Evolutionary conservation across 305 asterid species (phyloP), one percentile per base, ranked within the genome.

Genomic region (Fraxinus baroniana): DNA sequence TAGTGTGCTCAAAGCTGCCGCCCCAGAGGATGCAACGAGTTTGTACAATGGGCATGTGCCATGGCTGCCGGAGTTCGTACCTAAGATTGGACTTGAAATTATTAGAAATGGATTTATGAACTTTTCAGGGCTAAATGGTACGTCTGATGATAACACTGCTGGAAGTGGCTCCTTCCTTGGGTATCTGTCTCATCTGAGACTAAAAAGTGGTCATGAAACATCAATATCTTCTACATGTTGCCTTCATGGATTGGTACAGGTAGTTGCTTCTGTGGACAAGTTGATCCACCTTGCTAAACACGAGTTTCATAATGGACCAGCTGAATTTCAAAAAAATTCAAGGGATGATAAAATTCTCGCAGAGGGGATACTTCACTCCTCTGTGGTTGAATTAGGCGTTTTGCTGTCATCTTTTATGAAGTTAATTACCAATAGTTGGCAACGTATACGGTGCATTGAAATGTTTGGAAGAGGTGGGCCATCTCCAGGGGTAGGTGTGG

Each of bases 401-500:
- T 81, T 91, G 86, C 87, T 88, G 70, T 84, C 88, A n/a, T 87
- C 78, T 85, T 84, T 86, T 74, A 85, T 81, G 85, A 87, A 80
- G 78, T 85, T 84, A 86, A 82, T 89, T 57, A 79, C 71, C 82
- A 84, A 77, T 9, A 91, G 88, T 79, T 89, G 91, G 89, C 91
- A 79, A 68, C 81, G 36, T 22, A 81, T 88, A 83, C 91, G 81
- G 80, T 83, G 86, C 15, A 79, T 91, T 36, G 98, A 93, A 90
- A 83, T 72, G 32, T 96, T 93, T 73, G 89, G 94, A 74, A 88
- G 99, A 91, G 99, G 99, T 80, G 99, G 98, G 68, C 98, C 98
- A 77, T 93, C 99, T 79, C 99, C 99, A 24, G 99, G 98, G 74
- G 92, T 92, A 76, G 98, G 98, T 74, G 93, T 92, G 78, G 99